Base-by-base conservation (phyloP, 805 yeast species). In the Lipomyces yamanashiensis region DNA sequence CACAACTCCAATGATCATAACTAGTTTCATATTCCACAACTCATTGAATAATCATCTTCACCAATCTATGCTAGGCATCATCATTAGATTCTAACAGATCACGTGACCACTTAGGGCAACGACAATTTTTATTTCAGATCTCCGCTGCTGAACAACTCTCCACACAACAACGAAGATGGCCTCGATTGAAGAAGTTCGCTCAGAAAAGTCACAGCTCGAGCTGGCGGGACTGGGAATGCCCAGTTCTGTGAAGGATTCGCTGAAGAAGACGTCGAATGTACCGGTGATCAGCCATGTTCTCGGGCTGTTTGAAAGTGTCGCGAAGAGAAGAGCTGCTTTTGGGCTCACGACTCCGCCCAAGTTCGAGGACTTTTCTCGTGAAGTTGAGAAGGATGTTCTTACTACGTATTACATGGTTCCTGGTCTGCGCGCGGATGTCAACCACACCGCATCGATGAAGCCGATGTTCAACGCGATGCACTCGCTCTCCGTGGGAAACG, bases 381-480 rank as follows among this genome's bases (percentile, higher is more conserved):
- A 95, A 80, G 98, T 92, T 63, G 81, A 92, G 68, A 88, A 92
- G 78, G 98, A 93, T 75, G 98, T 93, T 39, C 91, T 95, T 75
- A 83, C 92, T 72, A 86, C 84, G 74, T 96, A 92, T 75, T 89
- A 90, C 80, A 87, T 88, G 78, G 93, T 93, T 83, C 88, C 96
- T 45, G 99, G 99, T 64, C 84, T 95, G 74, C 89, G 97, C 76
- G 99, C 98, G 62, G 99, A 95, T 78, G 84, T 95, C 72, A 89
- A 90, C 80, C 93, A 93, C 83, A 90, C 92, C 13, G 91, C 95
- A 75, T 80, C 89, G 68, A 84, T 92, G 83, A 87, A 87, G 78
- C 99, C 99, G 63, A 92, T 90, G 63, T 95, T 95, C 88, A 98
- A 95, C 83, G 89, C 96, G 63, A 88, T 97, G 67, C 99, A 95